Conservation (phyloP, 345 rosid species). For the Brassica incana region DNA sequence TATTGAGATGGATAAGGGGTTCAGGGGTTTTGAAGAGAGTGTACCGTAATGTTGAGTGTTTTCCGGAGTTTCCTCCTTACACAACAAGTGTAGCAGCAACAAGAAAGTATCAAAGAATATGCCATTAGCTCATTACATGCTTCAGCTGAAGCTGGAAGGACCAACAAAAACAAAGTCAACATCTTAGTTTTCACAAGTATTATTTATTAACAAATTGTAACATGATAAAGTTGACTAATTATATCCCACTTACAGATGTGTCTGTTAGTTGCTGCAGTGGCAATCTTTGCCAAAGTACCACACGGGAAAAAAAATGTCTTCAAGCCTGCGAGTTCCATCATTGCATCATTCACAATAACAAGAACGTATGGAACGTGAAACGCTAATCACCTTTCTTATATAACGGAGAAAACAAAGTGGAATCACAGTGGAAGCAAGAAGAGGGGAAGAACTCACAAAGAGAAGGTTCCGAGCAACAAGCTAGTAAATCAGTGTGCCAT, state of each 20-base stretch:
- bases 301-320: conserved; percentile 90
- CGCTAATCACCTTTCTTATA: background rate
- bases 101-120: conserved; percentile 85
- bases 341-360: background rate
- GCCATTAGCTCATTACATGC: conserved; percentile 94
- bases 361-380: too few relatives aligned
- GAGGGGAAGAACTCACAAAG: conserved; percentile 57
- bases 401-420: background rate
- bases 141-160: conserved; percentile 81
- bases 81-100: conserved; percentile 99
- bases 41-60: conserved; percentile 73
- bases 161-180: background rate
- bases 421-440: background rate
- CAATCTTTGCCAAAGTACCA: conserved; percentile 83
- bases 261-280: conserved; percentile 76
- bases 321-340: conserved; percentile 54
- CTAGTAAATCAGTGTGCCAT: conserved; percentile 95
- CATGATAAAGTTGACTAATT: background rate
- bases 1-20: background rate
- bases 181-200: background rate
- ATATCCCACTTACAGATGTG: conserved; percentile 69
- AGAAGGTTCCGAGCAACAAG: conserved; percentile 91
- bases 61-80: conserved; percentile 89
- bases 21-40: background rate
- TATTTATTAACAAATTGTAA: background rate